phyloP scores from a whole-genome alignment of 768 basidiomycete genomes.

The Lanmaoa pseudosensibilis region DNA sequence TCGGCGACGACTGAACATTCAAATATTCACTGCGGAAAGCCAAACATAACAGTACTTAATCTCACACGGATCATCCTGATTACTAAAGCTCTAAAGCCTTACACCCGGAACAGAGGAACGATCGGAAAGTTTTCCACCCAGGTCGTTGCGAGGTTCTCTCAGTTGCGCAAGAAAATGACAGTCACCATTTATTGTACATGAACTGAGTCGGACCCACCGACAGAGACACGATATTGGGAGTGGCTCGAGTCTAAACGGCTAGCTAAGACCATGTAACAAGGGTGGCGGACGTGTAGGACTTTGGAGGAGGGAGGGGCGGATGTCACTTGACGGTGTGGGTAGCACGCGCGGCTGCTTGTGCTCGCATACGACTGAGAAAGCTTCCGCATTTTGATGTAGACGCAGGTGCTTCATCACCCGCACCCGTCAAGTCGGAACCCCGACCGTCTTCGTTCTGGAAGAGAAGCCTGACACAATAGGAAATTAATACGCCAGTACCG shows the following conservation, averaged over 20 bases:
- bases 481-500: background rate
- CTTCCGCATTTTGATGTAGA: background rate
- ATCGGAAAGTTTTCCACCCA: too few relatives aligned
- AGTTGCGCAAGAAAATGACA: background rate
- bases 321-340: background rate
- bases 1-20: too few relatives aligned
- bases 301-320: too few relatives aligned
- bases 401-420: background rate
- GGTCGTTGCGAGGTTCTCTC: background rate
- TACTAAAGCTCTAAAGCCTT: too few relatives aligned
- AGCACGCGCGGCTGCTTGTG: background rate
- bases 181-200: background rate
- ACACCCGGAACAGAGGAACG: too few relatives aligned
- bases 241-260: too few relatives aligned
- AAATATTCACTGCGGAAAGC: too few relatives aligned
- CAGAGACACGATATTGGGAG: too few relatives aligned
- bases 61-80: too few relatives aligned
- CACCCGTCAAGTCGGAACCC: background rate
- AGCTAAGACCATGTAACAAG: too few relatives aligned
- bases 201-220: background rate
- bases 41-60: too few relatives aligned
- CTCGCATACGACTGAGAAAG: background rate
- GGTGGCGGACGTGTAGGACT: too few relatives aligned
- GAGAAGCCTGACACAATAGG: background rate
- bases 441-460: background rate